phyloP scores from a whole-genome alignment of 148 eudicot species.

The Vaccinium corymbosum region DNA sequence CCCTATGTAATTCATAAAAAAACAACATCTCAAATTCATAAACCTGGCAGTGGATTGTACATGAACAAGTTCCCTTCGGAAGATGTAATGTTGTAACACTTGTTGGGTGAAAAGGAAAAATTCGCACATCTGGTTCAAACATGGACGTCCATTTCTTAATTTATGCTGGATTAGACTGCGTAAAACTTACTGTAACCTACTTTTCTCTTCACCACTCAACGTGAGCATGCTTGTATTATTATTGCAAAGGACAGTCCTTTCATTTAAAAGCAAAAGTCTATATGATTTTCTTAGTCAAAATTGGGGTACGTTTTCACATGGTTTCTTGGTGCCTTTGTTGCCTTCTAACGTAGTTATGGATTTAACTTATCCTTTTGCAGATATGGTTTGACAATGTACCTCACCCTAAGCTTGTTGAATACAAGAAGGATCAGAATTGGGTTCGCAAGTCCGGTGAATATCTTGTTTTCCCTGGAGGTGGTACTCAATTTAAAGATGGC shows the following conservation, averaged over 20 bases:
- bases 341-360: neutral
- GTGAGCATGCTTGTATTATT: neutral
- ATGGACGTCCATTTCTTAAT: neutral
- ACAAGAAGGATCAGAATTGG: slow-evolving; percentile 97
- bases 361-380: slow-evolving; percentile 27
- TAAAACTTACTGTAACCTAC: neutral
- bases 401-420: slow-evolving; percentile 96
- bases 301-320: neutral
- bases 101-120: neutral
- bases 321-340: neutral
- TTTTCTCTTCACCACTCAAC: neutral
- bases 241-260: neutral
- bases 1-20: neutral
- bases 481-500: slow-evolving; percentile 94
- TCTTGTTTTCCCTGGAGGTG: slow-evolving; percentile 94
- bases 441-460: slow-evolving; percentile 73
- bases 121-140: neutral
- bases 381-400: slow-evolving; percentile 97
- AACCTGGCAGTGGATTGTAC: neutral
- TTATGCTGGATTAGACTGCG: neutral
- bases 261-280: neutral
- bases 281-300: neutral
- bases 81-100: neutral
- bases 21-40: neutral
- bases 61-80: neutral